Evolutionary conservation across 176 grass and related monocot genomes (phyloP), one percentile per base, ranked within the genome.

Genomic region (Triticum monococcum): DNA sequence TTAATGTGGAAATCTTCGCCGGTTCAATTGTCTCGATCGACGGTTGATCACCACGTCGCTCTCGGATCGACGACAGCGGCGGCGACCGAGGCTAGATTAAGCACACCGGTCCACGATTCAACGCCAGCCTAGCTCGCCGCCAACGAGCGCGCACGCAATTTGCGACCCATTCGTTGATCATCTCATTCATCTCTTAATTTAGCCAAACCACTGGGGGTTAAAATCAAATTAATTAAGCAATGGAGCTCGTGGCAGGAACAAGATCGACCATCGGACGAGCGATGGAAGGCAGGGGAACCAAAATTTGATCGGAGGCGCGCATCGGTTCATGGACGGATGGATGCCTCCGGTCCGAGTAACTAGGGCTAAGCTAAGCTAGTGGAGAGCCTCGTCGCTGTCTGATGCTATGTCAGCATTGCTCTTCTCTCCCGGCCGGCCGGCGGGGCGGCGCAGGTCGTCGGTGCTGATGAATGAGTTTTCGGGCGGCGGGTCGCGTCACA

Each of bases 401-500:
- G 77, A 59, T 83, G 72, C 77, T 24, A 62, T 0, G 68, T 41
- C 17, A n/a, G 45, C 14, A 38, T 81, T 71, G 52, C 0, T 68
- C 30, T 43, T 72, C 43, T 72, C 43, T 75, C n/a, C 37, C 36
- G 88, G 77, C 69, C 13, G 52, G 52, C 50, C 5, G 50, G 50
- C 5, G 7, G 54, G 54, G 16, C 50, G 50, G 50, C 0, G 35
- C 20, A 3, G 31, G 28, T 17, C 24, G 30, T 18, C 16, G 66
- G 12, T 1, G 9, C 41, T 37, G n/a, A 43, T 45, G 70, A 28
- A 13, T 30, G 7, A 25, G 16, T 17, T 35, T 7, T 54, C n/a
- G 10, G 35, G 80, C 16, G 9, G 7, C 80, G 3, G 25, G 35
- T 12, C 12, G 7, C 24, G 31, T 96, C 71, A 99, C 97, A 94